Evolutionary conservation across 768 basidiomycete genomes (phyloP).

Genomic region (Mrakia frigida): DNA sequence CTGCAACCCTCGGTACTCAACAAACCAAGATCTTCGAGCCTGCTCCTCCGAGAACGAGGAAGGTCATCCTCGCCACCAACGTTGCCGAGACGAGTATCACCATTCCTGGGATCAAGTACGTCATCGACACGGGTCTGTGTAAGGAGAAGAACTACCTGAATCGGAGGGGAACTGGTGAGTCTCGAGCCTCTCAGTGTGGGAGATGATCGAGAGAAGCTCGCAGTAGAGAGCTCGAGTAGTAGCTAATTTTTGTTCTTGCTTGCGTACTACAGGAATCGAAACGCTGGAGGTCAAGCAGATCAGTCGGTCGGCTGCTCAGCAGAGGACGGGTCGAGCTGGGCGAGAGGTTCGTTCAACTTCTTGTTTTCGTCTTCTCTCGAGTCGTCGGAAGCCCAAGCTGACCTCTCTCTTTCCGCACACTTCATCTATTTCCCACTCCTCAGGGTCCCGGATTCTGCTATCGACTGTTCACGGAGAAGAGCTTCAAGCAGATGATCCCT

Average conservation of each 20-base stretch:
- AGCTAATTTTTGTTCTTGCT: conserved; percentile 1
- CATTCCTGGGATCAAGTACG: conserved; percentile 89
- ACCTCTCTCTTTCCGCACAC: neutral
- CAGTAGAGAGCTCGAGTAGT: too few species aligned
- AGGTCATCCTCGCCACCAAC: conserved; percentile 93
- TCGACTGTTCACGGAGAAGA: conserved; percentile 80
- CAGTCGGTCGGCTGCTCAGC: conserved; percentile 74
- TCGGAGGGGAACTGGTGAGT: conserved; percentile 59
- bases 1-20: conserved; percentile 69
- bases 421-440: neutral
- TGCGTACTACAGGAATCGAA: conserved; percentile 63
- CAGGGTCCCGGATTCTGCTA: conserved; percentile 82
- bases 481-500: conserved; percentile 61
- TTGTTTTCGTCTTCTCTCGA: neutral
- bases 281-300: conserved; percentile 75
- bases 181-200: neutral
- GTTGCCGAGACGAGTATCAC: conserved; percentile 98
- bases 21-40: conserved; percentile 73
- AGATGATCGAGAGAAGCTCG: neutral
- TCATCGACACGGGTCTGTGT: conserved; percentile 91
- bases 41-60: conserved; percentile 63
- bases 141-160: conserved; percentile 88
- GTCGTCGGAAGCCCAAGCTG: too few species aligned
- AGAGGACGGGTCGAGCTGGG: conserved; percentile 93
- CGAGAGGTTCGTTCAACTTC: conserved; percentile 60